Conservation (phyloP, 2,329 filamentous ascomycete genomes). For the Colletotrichum sp. region DNA sequence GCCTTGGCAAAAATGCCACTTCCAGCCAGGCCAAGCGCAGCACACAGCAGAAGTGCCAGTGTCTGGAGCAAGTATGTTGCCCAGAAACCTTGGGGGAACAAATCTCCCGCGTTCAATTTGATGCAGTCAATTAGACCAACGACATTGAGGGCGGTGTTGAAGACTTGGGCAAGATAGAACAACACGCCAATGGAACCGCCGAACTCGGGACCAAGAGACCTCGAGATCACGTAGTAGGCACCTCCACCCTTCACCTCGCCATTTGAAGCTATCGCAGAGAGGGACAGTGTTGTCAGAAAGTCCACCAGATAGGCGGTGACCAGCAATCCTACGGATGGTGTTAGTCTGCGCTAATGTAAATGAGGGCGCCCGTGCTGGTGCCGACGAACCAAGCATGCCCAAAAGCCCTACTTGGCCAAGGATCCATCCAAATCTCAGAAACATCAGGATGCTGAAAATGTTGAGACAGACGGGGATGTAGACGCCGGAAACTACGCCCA, state of each 20-base stretch:
- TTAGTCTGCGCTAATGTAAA: slow-evolving; percentile 16
- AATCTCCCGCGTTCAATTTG: slow-evolving; percentile 72
- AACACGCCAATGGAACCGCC: slow-evolving; percentile 87
- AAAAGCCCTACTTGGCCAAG: slow-evolving; percentile 80
- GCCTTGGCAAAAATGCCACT: slow-evolving; percentile 81
- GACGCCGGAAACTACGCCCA: slow-evolving; percentile 79
- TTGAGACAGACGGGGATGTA: slow-evolving; percentile 91
- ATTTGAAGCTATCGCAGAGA: slow-evolving; percentile 89
- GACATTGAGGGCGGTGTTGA: slow-evolving; percentile 87
- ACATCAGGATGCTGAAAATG: slow-evolving; percentile 91
- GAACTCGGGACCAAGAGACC: slow-evolving; percentile 86
- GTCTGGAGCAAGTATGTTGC: slow-evolving; percentile 79
- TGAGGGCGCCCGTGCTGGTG: not conserved
- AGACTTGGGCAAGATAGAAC: slow-evolving; percentile 88
- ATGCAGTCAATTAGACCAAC: slow-evolving; percentile 87
- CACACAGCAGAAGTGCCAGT: slow-evolving; percentile 72
- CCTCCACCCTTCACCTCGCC: slow-evolving; percentile 88
- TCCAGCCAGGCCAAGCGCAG: slow-evolving; percentile 77
- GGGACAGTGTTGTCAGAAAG: slow-evolving; percentile 82
- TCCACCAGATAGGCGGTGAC: slow-evolving; percentile 80
- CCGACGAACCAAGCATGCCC: slow-evolving; percentile 74
- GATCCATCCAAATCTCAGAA: slow-evolving; percentile 85
- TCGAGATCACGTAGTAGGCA: slow-evolving; percentile 87
- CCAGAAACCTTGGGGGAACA: slow-evolving; percentile 76
- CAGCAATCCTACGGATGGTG: slow-evolving; percentile 64